Evolutionary conservation across 495 filamentous ascomycete genomes (phyloP).

Genomic region (Talaromyces liani): DNA sequence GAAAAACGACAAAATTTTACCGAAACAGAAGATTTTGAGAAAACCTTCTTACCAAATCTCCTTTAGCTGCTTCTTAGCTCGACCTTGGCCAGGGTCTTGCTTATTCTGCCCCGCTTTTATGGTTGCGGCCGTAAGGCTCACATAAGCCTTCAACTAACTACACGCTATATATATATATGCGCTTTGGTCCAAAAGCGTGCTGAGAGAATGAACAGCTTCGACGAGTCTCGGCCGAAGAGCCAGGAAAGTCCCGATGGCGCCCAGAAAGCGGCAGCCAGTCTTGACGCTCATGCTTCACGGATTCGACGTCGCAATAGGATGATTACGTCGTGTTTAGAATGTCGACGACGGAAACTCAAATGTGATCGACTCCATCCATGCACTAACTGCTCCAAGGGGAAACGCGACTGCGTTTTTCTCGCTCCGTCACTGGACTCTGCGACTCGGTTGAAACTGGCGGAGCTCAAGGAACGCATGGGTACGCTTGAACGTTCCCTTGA

Average conservation of each 20-base stretch:
- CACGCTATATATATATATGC: background rate
- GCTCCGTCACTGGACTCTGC: constrained; percentile 7
- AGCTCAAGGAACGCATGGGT: constrained; percentile 66
- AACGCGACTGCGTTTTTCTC: constrained; percentile 13
- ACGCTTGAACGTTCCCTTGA: constrained; percentile 53
- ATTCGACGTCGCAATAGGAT: constrained; percentile 27
- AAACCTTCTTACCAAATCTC: background rate
- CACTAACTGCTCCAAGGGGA: constrained; percentile 44
- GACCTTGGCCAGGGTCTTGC: background rate
- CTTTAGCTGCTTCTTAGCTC: background rate
- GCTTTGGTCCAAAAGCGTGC: background rate
- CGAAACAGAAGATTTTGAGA: background rate
- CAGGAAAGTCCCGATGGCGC: background rate
- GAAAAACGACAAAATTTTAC: background rate
- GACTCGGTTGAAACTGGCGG: constrained; percentile 43
- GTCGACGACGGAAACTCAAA: constrained; percentile 62
- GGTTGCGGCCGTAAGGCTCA: constrained; percentile 1
- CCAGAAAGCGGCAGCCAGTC: background rate
- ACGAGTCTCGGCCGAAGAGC: background rate
- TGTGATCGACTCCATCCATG: constrained; percentile 64
- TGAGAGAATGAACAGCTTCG: background rate
- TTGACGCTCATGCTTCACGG: background rate
- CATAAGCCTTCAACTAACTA: background rate
- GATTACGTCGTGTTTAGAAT: constrained; percentile 65
- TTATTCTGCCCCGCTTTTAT: background rate